Conservation (phyloP, 2,329 filamentous ascomycete genomes). For the Pseudogymnoascus pannorum region DNA sequence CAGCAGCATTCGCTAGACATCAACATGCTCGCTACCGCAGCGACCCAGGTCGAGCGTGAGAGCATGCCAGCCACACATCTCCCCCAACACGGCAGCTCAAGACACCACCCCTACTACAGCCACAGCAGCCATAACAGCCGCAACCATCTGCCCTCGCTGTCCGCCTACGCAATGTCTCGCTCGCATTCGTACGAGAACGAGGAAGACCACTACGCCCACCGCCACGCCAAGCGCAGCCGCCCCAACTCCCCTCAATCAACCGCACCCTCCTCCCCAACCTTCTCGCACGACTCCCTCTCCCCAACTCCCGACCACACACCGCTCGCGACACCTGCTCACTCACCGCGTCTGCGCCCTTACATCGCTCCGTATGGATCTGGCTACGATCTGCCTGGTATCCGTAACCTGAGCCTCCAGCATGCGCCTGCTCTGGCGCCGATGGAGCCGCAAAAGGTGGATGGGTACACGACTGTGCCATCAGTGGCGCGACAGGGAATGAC, state of each 20-base stretch:
- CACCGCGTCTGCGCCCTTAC: constrained; percentile 78
- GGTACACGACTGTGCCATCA: constrained; percentile 34
- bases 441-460: constrained; percentile 34
- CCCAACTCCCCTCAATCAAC: constrained; percentile 94
- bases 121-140: constrained; percentile 36
- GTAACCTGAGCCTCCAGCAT: constrained; percentile 51
- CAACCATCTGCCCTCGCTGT: constrained; percentile 42
- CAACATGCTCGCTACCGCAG: constrained; percentile 53
- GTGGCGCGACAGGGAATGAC: constrained; percentile 46
- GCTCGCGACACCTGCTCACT: constrained; percentile 92
- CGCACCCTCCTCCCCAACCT: constrained; percentile 89
- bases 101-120: constrained; percentile 48
- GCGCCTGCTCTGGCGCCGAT: constrained; percentile 58
- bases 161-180: constrained; percentile 89
- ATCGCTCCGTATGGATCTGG: constrained; percentile 46
- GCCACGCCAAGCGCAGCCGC: constrained; percentile 78
- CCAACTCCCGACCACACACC: constrained; percentile 97
- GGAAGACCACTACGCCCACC: constrained; percentile 70
- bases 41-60: constrained; percentile 56
- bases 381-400: constrained; percentile 80
- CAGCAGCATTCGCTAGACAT: constrained; percentile 40
- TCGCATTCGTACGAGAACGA: constrained; percentile 76
- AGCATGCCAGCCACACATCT: constrained; percentile 24
- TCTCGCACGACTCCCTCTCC: constrained; percentile 91
- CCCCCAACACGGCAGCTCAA: constrained; percentile 35